A percentile compares a stretch with the other conserved stretches of the same genome.
Evolutionary conservation across 2,329 filamentous ascomycete species (phyloP).

Genomic region (Fusarium luffae): DNA sequence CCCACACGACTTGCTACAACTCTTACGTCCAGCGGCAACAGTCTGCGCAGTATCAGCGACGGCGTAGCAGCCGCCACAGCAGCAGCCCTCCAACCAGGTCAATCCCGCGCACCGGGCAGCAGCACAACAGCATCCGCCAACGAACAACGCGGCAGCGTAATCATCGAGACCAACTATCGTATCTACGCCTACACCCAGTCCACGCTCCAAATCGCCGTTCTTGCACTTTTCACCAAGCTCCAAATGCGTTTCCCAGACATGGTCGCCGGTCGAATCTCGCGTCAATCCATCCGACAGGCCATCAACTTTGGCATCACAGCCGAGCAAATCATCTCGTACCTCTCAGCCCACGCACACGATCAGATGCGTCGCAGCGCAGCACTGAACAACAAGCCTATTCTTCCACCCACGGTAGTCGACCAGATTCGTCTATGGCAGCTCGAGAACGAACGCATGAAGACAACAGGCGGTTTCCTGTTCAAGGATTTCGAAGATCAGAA

Average conservation of each 20-base stretch:
- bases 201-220: conserved; percentile 91
- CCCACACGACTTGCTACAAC: conserved; percentile 95
- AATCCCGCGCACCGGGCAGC: conserved; percentile 51
- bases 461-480: conserved; percentile 86
- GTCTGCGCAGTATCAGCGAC: conserved; percentile 75
- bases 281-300: conserved; percentile 86
- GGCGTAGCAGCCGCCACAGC: conserved; percentile 74
- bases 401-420: conserved; percentile 96
- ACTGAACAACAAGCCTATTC: conserved; percentile 71
- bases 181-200: conserved; percentile 97
- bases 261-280: conserved; percentile 89
- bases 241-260: conserved; percentile 94
- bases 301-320: conserved; percentile 92
- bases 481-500: conserved; percentile 80
- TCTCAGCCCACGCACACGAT: conserved; percentile 91
- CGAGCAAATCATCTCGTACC: conserved; percentile 94
- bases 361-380: conserved; percentile 81
- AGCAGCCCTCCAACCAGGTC: conserved; percentile 51
- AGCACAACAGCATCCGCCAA: conserved; percentile 50
- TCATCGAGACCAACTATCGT: conserved; percentile 97
- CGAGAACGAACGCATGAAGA: conserved; percentile 93
- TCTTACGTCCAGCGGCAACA: conserved; percentile 80
- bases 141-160: conserved; percentile 81
- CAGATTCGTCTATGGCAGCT: conserved; percentile 98
- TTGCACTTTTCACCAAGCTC: conserved; percentile 88